Base-by-base conservation (phyloP, 768 basidiomycete species). In the Trametes cubensis region DNA sequence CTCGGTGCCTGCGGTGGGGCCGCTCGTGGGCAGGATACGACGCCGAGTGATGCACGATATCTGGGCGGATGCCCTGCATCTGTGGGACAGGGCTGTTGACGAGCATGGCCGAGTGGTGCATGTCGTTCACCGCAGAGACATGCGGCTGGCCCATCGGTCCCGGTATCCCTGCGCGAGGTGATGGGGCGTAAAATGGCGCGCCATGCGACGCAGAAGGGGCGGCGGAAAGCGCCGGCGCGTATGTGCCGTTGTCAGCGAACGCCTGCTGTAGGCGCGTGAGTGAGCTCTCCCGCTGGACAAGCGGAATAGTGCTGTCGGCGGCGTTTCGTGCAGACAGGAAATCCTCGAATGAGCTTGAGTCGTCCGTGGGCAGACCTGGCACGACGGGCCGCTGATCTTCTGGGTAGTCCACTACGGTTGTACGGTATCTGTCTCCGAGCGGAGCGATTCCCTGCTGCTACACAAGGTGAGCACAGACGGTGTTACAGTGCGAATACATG, bases 251-350 rank as follows among this genome's bases (percentile, higher is more conserved):
- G 58, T 70, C 70, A 5, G 69, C 64, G 58, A 72, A 72, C 4
- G 67, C 70, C 8, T 70, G 66, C 55, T 68, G 68, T 0, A 72
- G 58, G 21, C 71, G 70, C 17, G 65, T 60, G 6, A 70, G 61
- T 7, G 71, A 71, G 59, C 68, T 70, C 56, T 72, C 70, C 14
- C 71, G 66, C 57, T 72, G 70, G 8, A 71, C 69, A 52, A 71
- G 66, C 13, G 71, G 71, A 6, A 71, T 53, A 8, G 67, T 56
- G 45, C 40, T 62, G 58, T 69, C 69, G 45, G 48, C 69, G 45
- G 48, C 57, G 48, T 51, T 48, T 1, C 49, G 55, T 13, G 40
- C 47, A 4, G 65, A 55, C 5, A 62, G 59, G 14, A 68, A 60
- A n/a, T 68, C 59, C 46, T 63, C 64, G 54, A 64, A 68, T 4